Percentiles rank a stretch among this genome's conserved stretches.
phyloP scores from a whole-genome alignment of 2,329 filamentous ascomycete species.

The Ophidiomyces ophidiicola region DNA sequence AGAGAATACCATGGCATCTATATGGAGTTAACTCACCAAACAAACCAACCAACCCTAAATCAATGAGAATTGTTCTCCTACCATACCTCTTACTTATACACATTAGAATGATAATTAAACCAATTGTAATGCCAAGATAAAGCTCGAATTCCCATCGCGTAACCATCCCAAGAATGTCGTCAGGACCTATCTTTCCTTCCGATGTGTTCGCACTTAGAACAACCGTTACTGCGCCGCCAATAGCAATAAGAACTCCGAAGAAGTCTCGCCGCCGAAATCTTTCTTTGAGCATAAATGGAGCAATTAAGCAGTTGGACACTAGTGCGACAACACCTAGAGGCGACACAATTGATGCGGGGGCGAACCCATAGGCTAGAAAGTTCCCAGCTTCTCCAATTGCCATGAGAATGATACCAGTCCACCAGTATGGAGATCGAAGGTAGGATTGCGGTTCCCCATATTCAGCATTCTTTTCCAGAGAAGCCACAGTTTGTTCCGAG shows the following conservation, averaged over 20 bases:
- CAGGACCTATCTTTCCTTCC: slow-evolving; percentile 80
- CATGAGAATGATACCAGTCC: slow-evolving; percentile 86
- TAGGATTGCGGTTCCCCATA: slow-evolving; percentile 54
- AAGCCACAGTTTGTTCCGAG: slow-evolving; percentile 31
- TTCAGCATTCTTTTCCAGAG: slow-evolving; percentile 28
- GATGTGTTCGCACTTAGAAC: slow-evolving; percentile 81
- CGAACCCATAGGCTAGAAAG: slow-evolving; percentile 94
- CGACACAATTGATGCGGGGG: slow-evolving; percentile 92
- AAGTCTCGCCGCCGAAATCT: slow-evolving; percentile 73
- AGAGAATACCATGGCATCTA: not conserved
- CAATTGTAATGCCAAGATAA: slow-evolving; percentile 66
- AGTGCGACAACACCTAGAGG: slow-evolving; percentile 93
- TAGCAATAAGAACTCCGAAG: slow-evolving; percentile 74
- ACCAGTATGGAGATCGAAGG: slow-evolving; percentile 88
- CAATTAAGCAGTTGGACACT: slow-evolving; percentile 93
- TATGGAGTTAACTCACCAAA: slow-evolving; percentile 54
- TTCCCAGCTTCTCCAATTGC: slow-evolving; percentile 88
- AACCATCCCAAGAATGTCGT: slow-evolving; percentile 82
- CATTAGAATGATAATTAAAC: slow-evolving; percentile 64
- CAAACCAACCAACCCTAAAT: slow-evolving; percentile 81
- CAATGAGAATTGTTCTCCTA: slow-evolving; percentile 75
- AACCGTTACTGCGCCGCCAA: slow-evolving; percentile 79
- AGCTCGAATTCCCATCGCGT: slow-evolving; percentile 80
- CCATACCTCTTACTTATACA: slow-evolving; percentile 74
- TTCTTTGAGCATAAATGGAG: slow-evolving; percentile 87